Evolutionary conservation across 345 rosid species (phyloP), one percentile per base, ranked within the genome.

Genomic region (Orychophragmus violaceus): DNA sequence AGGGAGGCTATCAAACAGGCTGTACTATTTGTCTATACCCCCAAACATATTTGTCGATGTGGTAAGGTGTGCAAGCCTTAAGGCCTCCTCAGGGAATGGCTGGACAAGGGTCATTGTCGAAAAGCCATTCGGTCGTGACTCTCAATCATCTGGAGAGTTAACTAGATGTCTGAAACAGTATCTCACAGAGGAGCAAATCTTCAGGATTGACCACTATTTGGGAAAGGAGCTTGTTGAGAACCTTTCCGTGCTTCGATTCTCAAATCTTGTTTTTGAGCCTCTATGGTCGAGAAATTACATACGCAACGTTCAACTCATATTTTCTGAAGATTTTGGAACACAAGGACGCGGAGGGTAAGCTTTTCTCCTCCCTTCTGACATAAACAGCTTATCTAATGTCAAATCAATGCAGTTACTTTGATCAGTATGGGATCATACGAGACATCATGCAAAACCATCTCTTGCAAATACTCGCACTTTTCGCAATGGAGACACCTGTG

Each of bases 401-500:
- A 8, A 25, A 22, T 50, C 10, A 17, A 16, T 41, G 35, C 78
- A 88, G 96, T 22, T 91, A 91, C 70, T 91, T 91, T 58, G 96
- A 89, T 49, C 71, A 83, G 71, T 92, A 92, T 66, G 96, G 98
- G 36, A 92, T 92, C 64, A 87, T 92, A 68, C 64, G 95, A 48
- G 98, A 92, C 66, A 87, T 92, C 77, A 87, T 87, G 98, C 98
- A 92, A 70, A 89, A 89, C 62, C 98, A 89, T 82, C 90, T 92
- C 58, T 73, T 92, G 68, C 98, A 92, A 85, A 92, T 92, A 68
- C 74, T 92, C 24, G 82, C 95, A 28, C 82, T 92, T 14, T 92
- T 92, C 25, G 96, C 98, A 12, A 92, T 89, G 98, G 98, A 89
- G 85, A 84, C 96, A 5, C 98, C 95, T n/a, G 95, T 92, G 57